Evolutionary conservation across 2,329 filamentous ascomycete genomes (phyloP).

Genomic region (Penicillium italicum): DNA sequence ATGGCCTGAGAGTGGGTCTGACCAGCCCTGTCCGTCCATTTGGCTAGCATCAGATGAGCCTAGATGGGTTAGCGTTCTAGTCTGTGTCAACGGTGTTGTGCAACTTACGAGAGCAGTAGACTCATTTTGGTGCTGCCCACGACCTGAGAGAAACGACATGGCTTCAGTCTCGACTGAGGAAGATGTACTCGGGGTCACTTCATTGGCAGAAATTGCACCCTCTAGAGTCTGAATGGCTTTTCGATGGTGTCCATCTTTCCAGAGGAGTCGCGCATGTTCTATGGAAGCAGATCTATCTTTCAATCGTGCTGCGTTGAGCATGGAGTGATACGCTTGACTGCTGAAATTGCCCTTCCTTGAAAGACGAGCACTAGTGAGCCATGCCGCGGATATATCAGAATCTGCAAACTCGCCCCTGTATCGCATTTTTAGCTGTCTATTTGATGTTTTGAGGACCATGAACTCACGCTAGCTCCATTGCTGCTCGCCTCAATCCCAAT

Average conservation of each 20-base stretch:
- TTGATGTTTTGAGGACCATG: neutral
- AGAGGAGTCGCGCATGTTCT: constrained; percentile 87
- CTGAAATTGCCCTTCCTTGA: constrained; percentile 80
- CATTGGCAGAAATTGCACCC: constrained; percentile 75
- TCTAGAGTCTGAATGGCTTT: constrained; percentile 92
- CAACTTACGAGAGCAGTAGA: constrained; percentile 43
- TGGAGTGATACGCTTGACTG: constrained; percentile 88
- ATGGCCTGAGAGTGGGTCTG: constrained; percentile 82
- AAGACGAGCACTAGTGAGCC: constrained; percentile 79
- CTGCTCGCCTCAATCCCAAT: constrained; percentile 76
- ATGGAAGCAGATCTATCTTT: constrained; percentile 86
- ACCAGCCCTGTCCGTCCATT: constrained; percentile 94
- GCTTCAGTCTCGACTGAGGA: constrained; percentile 34
- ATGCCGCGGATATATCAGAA: constrained; percentile 74
- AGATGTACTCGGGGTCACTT: constrained; percentile 58
- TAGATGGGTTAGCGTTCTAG: constrained; percentile 43
- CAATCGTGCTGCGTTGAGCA: constrained; percentile 79
- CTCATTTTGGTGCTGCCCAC: constrained; percentile 51
- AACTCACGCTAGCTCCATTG: constrained; percentile 67
- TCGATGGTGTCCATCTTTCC: constrained; percentile 87
- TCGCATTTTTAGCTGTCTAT: constrained; percentile 26
- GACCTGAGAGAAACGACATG: constrained; percentile 38
- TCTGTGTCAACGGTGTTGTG: neutral
- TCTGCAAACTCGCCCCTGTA: constrained; percentile 56
- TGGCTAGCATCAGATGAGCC: constrained; percentile 79